phyloP scores from a whole-genome alignment of 1,284 basidiomycete genomes.

The Cutaneotrichosporon sp. region DNA sequence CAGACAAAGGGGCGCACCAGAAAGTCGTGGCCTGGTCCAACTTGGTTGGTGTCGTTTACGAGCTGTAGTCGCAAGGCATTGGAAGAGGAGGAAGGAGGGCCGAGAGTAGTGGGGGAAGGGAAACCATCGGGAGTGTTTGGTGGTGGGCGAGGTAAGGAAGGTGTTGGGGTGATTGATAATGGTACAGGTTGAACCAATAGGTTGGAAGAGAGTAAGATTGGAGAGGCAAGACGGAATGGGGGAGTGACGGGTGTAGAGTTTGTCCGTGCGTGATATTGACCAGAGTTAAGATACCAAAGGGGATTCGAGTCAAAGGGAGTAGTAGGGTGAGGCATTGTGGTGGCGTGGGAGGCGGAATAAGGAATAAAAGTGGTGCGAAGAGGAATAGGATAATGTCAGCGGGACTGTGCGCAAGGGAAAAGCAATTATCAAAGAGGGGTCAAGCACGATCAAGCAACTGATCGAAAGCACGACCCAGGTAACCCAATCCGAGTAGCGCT shows the following conservation, averaged over 20 bases:
- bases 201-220: conserved; percentile 7
- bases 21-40: conserved; percentile 41
- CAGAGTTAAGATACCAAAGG: not conserved
- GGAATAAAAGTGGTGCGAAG: conserved; percentile 1
- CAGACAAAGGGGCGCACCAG: conserved; percentile 49
- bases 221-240: conserved; percentile 6
- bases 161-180: not conserved
- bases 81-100: not conserved
- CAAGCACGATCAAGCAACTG: not conserved
- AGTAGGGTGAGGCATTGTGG: not conserved
- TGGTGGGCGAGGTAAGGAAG: not conserved
- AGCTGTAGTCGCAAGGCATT: conserved; percentile 33
- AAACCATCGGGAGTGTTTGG: not conserved
- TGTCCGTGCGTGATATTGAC: not conserved
- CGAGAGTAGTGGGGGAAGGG: not conserved
- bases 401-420: not conserved
- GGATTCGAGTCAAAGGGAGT: not conserved
- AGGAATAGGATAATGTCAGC: conserved; percentile 1
- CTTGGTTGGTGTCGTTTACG: conserved; percentile 48
- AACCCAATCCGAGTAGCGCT: not conserved
- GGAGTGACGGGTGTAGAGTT: not conserved
- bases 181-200: not conserved
- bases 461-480: not conserved
- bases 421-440: not conserved
- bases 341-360: not conserved